Evolutionary conservation across 1,284 basidiomycete species (phyloP), one percentile per base, ranked within the genome.

Genomic region (Fistulinella cinereoalba): DNA sequence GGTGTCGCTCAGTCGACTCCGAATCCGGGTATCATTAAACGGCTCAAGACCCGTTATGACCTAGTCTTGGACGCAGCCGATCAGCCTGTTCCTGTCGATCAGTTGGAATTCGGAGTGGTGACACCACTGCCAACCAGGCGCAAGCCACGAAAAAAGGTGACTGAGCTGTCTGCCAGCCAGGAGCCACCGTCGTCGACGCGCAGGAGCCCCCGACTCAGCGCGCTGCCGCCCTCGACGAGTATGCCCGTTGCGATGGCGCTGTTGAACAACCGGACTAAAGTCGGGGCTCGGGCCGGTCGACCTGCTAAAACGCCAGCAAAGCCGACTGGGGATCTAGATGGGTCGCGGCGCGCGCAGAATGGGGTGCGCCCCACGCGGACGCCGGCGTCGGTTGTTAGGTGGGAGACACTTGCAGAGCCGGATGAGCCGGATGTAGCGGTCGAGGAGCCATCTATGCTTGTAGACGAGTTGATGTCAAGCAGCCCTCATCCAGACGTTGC

Each of bases 391-490:
- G 16, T 44, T 24, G n/a, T n/a, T n/a, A 44, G 43, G 31, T 61
- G 59, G 67, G 62, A 64, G 50, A 55, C 55, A 2, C 53, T 68
- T 10, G 39, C 45, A 28, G 60, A 55, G 19, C 41, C 50, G 9
- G 25, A 43, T 10, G 58, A 55, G 13, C 57, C 61, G 13, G 58
- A 64, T 12, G 46, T 60, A 6, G 46, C 27, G 19, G 13, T 19
- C 3, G 44, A 60, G 12, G 55, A 58, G 6, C 45, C 56, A 6
- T 56, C 59, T 8, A 49, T 64, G 11, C 61, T 56, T 50, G 8
- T 68, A 37, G 75, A 77, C 45, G 69, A 76, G 55, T 53, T 73
- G 15, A 58, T 55, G 37, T 61, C 71, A 9, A 73, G 70, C 46
- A 71, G 69, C 41, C 64, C 69, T 7, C 43, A 32, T 6, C 24